Conservation (phyloP, 345 rosid species). For the Pistacia integerrima region DNA sequence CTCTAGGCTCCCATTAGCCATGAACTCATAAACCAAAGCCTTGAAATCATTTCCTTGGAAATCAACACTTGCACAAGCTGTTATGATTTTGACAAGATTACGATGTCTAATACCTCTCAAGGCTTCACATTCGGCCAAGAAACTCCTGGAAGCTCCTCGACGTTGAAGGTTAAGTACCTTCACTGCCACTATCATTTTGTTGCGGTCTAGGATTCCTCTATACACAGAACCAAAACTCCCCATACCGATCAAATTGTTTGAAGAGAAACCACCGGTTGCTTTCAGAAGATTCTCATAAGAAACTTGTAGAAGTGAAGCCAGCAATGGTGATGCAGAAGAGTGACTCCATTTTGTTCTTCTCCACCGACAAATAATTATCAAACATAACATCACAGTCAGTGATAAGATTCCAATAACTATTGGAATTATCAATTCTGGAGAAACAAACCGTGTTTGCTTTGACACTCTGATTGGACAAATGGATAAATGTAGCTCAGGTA, state of each 20-base stretch:
- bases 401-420: slow-evolving; percentile 3
- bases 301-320: slow-evolving; percentile 4
- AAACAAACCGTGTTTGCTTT: neutral
- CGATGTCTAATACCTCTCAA: slow-evolving; percentile 30
- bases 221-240: slow-evolving; percentile 35
- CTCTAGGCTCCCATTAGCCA: slow-evolving; percentile 18
- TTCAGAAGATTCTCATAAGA: slow-evolving; percentile 28
- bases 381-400: neutral
- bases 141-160: slow-evolving; percentile 29
- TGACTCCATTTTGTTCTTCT: slow-evolving; percentile 6
- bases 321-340: neutral
- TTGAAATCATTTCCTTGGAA: slow-evolving; percentile 27
- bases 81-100: slow-evolving; percentile 31
- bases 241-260: slow-evolving; percentile 20
- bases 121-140: slow-evolving; percentile 31
- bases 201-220: slow-evolving; percentile 19
- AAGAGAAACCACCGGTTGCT: slow-evolving; percentile 31
- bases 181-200: neutral
- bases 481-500: slow-evolving; percentile 10
- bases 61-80: slow-evolving; percentile 31
- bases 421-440: neutral
- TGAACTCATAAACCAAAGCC: slow-evolving; percentile 33
- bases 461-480: slow-evolving; percentile 13
- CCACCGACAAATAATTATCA: neutral
- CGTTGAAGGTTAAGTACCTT: slow-evolving; percentile 8